Evolutionary conservation across 164 flowering plant genomes (phyloP), one percentile per base, ranked within the genome.

Genomic region (Brasenia schreberi): DNA sequence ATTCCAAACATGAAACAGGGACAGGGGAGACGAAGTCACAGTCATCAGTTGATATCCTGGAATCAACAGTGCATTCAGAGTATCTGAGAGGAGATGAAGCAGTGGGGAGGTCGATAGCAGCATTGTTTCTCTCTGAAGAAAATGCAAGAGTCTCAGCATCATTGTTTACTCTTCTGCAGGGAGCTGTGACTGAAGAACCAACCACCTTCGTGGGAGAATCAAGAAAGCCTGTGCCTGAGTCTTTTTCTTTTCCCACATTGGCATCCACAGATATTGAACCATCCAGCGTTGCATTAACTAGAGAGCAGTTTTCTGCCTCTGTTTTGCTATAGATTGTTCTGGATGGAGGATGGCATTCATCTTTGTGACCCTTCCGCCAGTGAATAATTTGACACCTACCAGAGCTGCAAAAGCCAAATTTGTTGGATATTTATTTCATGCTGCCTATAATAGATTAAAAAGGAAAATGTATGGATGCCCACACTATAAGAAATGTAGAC

Each of bases 291-390:
- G 16, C 56, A 49, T 49, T 49, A 5, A 9, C 16, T 49, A 5
- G 14, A 5, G 56, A 14, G 16, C 39, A 33, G 39, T 9, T 14
- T 14, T 14, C 56, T 49, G 56, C 12, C 10, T 49, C 56, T 9
- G 16, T 6, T 9, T 49, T 49, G 16, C 56, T 49, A 9, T 1
- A 49, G 56, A 14, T 49, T 12, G 16, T 49, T 14, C 4, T 49
- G 12, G 10, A 18, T 17, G 79, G 77, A 67, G 86, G 93, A 56
- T 43, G 82, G 67, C 96, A 90, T 65, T 86, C 85, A 5, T 86
- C 83, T 72, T 81, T 87, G 82, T 90, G 96, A 43, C 94, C 94
- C 83, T 81, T 81, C 68, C 96, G 80, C 96, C 96, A 90, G 65
- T 90, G 96, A 71, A 84, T 69, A 66, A 87, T 85, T 78, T 90